Percentiles rank a stretch among this genome's conserved stretches.
These are phyloP conservation scores for Coemansia sp. DNA, from an alignment of 192 early-diverging fungal species.

Conservation along the genomic window DNA sequence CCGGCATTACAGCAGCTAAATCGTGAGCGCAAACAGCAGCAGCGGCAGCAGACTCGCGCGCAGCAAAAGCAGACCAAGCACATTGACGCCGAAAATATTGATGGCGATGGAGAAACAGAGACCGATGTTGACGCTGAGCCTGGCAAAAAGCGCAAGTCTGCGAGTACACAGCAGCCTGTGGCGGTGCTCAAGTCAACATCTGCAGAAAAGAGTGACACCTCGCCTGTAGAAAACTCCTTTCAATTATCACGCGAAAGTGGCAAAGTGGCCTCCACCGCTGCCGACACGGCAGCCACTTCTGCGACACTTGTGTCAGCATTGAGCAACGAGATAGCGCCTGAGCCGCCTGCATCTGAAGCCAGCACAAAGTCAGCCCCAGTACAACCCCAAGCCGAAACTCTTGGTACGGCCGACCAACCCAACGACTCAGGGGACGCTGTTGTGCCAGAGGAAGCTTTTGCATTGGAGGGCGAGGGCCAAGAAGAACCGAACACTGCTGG, in stretches of 20 bases:
- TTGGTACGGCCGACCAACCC: not conserved
- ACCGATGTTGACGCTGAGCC: not conserved
- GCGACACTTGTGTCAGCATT: not conserved
- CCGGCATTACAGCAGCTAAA: constrained; percentile 40
- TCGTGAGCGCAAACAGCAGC: constrained; percentile 47
- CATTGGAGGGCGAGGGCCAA: not conserved
- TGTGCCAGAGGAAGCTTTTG: not conserved
- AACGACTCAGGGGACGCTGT: not conserved
- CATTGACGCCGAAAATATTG: not conserved
- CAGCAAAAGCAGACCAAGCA: constrained; percentile 15
- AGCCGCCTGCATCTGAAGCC: not conserved
- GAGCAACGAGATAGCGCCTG: not conserved
- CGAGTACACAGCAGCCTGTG: not conserved
- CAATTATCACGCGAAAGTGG: not conserved
- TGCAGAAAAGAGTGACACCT: not conserved
- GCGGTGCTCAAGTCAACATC: too few relatives aligned
- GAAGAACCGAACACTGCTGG: not conserved
- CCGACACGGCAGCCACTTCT: not conserved
- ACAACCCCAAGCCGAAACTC: not conserved
- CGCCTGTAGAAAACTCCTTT: not conserved
- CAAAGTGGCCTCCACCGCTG: not conserved
- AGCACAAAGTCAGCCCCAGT: not conserved
- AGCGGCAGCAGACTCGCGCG: constrained; percentile 22
- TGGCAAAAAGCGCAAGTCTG: not conserved
- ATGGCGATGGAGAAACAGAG: not conserved